These are phyloP conservation scores for Vitis riparia DNA, from an alignment of 164 flowering plant genomes.

Conservation along the genomic window DNA sequence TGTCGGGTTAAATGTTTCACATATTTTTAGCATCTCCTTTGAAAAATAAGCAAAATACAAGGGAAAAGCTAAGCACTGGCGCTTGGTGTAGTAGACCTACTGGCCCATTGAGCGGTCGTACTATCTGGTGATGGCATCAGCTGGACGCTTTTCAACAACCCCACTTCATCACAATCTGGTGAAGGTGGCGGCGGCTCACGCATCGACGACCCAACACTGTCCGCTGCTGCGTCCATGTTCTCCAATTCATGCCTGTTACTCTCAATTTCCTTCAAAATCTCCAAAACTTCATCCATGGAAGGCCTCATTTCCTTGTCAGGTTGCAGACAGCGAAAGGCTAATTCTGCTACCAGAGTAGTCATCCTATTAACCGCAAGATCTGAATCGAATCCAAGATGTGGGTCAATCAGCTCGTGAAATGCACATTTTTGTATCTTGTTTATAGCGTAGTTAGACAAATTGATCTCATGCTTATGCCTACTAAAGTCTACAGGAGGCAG, in stretches of 20 bases:
- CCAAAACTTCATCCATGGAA: conserved; percentile 47
- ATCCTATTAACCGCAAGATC: conserved; percentile 28
- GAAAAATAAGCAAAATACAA: background rate
- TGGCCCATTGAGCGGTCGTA: conserved; percentile 38
- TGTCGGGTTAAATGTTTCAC: background rate
- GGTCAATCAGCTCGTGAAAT: conserved; percentile 46
- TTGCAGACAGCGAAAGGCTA: conserved; percentile 59
- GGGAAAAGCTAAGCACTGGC: conserved; percentile 14
- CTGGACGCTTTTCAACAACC: conserved; percentile 22
- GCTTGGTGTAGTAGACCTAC: conserved; percentile 34
- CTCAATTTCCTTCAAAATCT: conserved; percentile 23
- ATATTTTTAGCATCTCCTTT: no score
- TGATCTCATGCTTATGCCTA: conserved; percentile 48
- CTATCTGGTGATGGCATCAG: conserved; percentile 33
- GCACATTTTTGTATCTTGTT: conserved; percentile 41
- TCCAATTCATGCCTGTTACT: conserved; percentile 1
- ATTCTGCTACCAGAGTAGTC: conserved; percentile 44
- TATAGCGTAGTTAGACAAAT: conserved; percentile 47
- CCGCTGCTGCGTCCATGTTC: background rate
- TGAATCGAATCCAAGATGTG: conserved; percentile 35
- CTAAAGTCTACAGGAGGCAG: conserved; percentile 53
- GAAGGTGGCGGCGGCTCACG: conserved; percentile 18
- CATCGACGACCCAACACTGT: background rate
- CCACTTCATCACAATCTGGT: conserved; percentile 20
- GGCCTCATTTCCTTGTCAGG: conserved; percentile 55